phyloP scores from a whole-genome alignment of 2,329 filamentous ascomycete genomes.

The Ophiocordyceps camponoti-floridani region DNA sequence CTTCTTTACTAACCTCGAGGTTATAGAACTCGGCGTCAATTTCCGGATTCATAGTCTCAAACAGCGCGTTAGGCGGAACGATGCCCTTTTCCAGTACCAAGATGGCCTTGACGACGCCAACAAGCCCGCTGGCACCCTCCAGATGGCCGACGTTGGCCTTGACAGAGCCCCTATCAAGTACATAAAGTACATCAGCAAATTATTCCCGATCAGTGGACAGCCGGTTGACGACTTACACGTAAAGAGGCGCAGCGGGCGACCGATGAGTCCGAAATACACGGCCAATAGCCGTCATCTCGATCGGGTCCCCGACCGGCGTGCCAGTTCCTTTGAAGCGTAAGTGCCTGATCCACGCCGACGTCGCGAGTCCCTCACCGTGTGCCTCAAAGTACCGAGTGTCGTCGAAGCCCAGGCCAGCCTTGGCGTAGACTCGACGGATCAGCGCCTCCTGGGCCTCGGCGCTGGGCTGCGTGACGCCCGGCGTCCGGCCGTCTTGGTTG shows the following conservation, averaged over 20 bases:
- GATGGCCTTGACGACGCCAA: constrained; percentile 10
- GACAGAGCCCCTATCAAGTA: constrained; percentile 2
- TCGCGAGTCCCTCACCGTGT: constrained; percentile 2
- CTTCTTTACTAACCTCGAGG: constrained; percentile 17
- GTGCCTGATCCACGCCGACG: not conserved
- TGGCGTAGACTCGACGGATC: constrained; percentile 12
- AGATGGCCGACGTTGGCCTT: constrained; percentile 14
- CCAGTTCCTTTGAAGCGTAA: constrained; percentile 11
- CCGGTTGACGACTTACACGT: not conserved
- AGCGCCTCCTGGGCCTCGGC: constrained; percentile 10
- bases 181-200: not conserved
- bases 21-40: not conserved
- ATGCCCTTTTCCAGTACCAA: constrained; percentile 8
- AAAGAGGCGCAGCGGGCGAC: not conserved
- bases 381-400: constrained; percentile 6
- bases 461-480: constrained; percentile 22
- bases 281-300: constrained; percentile 16
- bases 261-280: constrained; percentile 9
- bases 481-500: constrained; percentile 20
- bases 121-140: constrained; percentile 10
- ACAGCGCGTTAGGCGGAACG: constrained; percentile 9
- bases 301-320: constrained; percentile 19
- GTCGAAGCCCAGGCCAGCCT: constrained; percentile 4
- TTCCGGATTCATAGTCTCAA: constrained; percentile 6
- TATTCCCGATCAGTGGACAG: not conserved